Evolutionary conservation across 371 early-diverging fungal species (phyloP), one percentile per base, ranked within the genome.

Genomic region (Smittium mucronatum): DNA sequence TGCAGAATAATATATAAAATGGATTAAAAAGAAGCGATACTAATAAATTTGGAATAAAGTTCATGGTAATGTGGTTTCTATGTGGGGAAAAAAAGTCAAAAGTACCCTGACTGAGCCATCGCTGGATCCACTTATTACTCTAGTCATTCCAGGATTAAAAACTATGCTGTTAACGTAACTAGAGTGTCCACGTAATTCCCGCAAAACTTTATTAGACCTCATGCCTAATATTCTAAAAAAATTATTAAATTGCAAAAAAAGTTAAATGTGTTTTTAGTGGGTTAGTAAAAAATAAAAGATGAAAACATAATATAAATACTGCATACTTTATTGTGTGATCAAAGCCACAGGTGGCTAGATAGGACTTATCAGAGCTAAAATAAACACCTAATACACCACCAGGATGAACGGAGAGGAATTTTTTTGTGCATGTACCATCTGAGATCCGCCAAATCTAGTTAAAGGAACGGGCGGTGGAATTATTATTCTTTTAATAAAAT

Each of bases 151-250:
- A 15, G 76, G 61, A 17, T 86, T 86, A 70, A 86, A 97, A 1
- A 84, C 65, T 1, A 86, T 92, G 26, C 81, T 77, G 76, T 93
- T 95, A 57, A 94, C 88, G 71, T 88, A 92, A 0, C 92, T 89
- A 0, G 87, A 81, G 71, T 97, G 97, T 0, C 97, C 97, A 35
- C 88, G 81, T 71, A 93, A 92, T 73, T 94, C 93, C 65, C 91
- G 90, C 5, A 95, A 71, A 75, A 85, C 82, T 64, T 92, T 93
- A 5, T 94, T 94, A 0, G 92, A 91, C 73, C 91, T 90, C 25
- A 94, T 72, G 2, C 94, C 94, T 74, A 93, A 92, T 16, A 95
- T 78, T 31, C 89, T 87, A 70, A 31, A 2, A 33, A 32, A 70
- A 28, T n/a, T 63, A 16, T 0, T 36, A 30, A 63, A 30, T 66